Evolutionary conservation across 345 rosid genomes (phyloP), one percentile per base, ranked within the genome.

Genomic region (Rhodomyrtus tomentosa): DNA sequence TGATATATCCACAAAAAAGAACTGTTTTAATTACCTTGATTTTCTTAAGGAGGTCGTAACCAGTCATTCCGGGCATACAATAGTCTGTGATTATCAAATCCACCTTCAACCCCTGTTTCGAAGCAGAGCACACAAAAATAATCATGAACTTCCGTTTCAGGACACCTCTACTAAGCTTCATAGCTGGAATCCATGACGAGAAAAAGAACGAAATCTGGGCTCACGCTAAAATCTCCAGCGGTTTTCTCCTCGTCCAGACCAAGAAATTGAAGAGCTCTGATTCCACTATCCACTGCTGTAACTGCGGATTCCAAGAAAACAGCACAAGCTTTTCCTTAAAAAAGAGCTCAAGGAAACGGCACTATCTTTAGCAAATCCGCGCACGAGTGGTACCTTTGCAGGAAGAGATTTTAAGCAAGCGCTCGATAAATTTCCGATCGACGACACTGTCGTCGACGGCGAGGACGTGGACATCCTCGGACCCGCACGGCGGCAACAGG

Each of bases 1-100:
- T 16, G 76, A 32, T 0, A 68, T 1, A 16, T 16, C 18, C 8
- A 68, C 32, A 1, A 16, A 79, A 45, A 21, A 24, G 15, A 45
- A 22, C 15, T 0, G 45, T 40, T 80, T 29, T 25, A 76, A 81
- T 62, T 52, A 95, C 99, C 98, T 97, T 97, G 58, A 97, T 91
- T 85, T 95, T 95, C 92, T 95, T 97, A 79, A 97, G 96, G 87
- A 97, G 90, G 86, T 97, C 99, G 84, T 95, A 97, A 25, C 99
- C 99, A 18, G 98, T 95, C 99, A 97, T 97, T 88, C 95, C 99
- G 36, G 99, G 99, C 99, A 97, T 97, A 50, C 98, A 97, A 84
- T 97, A 97, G 84, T 97, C 99, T 6, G 99, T 97, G 55, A 97
- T 97, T 48, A 97, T 93, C 85, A 95, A 87, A 91, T 97, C 98